Conservation (phyloP, 805 yeast species). For the Lipomyces sp. region DNA sequence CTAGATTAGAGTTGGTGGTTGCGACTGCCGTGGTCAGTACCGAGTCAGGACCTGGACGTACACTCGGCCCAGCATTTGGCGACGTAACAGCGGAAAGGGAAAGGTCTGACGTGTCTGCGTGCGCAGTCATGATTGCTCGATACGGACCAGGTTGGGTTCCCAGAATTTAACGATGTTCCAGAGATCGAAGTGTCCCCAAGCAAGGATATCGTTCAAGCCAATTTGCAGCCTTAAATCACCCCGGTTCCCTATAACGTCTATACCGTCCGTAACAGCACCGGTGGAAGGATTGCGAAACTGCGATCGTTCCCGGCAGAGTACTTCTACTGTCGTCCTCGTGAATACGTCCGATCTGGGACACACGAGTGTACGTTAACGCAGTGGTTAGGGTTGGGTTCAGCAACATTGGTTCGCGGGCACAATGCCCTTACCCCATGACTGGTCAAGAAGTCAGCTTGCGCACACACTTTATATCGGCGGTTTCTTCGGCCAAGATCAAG, state of each 20-base stretch:
- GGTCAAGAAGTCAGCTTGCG: too few species aligned
- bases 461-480: too few species aligned
- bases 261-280: neutral
- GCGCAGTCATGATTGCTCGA: neutral
- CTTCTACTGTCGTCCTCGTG: too few species aligned
- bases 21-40: conserved; percentile 48
- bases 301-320: neutral
- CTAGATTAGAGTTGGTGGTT: conserved; percentile 48
- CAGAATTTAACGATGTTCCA: neutral
- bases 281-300: neutral
- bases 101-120: neutral
- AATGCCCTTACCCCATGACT: neutral
- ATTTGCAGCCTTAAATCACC: neutral
- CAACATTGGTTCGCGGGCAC: neutral
- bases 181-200: too few species aligned
- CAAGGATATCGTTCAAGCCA: neutral
- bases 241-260: neutral
- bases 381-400: neutral
- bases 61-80: neutral
- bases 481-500: too few species aligned
- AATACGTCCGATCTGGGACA: too few species aligned
- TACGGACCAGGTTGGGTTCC: neutral
- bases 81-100: conserved; percentile 1
- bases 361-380: too few species aligned
- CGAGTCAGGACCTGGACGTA: conserved; percentile 7